A percentile compares a stretch with the other conserved stretches of the same genome.
Evolutionary conservation across 2,329 filamentous ascomycete genomes (phyloP).

Genomic region (Pestalotiopsis sp.): DNA sequence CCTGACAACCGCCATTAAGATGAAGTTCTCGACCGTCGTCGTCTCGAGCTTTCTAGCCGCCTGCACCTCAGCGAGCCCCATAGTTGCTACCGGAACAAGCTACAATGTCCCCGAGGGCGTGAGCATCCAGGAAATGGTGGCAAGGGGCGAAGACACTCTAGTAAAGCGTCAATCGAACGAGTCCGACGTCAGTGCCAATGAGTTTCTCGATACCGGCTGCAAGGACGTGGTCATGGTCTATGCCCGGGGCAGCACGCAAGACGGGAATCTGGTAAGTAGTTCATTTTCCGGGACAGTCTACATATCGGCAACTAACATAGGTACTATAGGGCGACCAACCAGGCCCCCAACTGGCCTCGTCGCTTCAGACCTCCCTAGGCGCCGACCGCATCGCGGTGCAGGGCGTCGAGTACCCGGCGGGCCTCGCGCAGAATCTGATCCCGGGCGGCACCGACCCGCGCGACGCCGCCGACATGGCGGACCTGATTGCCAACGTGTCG

Average conservation of each 20-base stretch:
- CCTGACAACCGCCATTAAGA: background rate
- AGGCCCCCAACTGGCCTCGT: conserved; percentile 23
- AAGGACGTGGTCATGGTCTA: conserved; percentile 38
- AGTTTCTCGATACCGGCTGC: conserved; percentile 35
- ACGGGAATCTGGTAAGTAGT: conserved; percentile 37
- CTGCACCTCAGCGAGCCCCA: conserved; percentile 15
- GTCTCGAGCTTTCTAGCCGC: conserved; percentile 16
- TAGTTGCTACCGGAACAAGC: conserved; percentile 13
- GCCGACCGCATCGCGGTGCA: conserved; percentile 15
- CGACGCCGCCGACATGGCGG: conserved; percentile 27
- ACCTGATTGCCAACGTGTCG: conserved; percentile 28
- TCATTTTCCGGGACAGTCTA: background rate
- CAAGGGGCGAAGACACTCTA: background rate
- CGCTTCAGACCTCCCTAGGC: conserved; percentile 21
- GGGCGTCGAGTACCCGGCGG: conserved; percentile 26
- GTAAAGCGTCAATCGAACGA: background rate
- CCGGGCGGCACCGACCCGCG: conserved; percentile 25
- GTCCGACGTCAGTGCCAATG: conserved; percentile 25
- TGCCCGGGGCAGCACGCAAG: conserved; percentile 39
- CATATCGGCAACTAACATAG: background rate
- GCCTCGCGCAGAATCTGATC: conserved; percentile 26
- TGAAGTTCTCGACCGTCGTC: conserved; percentile 19
- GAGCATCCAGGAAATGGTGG: conserved; percentile 1
- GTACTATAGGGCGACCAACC: conserved; percentile 24
- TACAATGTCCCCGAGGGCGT: conserved; percentile 2